These are phyloP conservation scores for Lentinula sp. DNA, from an alignment of 768 basidiomycete genomes.

Conservation along the genomic window DNA sequence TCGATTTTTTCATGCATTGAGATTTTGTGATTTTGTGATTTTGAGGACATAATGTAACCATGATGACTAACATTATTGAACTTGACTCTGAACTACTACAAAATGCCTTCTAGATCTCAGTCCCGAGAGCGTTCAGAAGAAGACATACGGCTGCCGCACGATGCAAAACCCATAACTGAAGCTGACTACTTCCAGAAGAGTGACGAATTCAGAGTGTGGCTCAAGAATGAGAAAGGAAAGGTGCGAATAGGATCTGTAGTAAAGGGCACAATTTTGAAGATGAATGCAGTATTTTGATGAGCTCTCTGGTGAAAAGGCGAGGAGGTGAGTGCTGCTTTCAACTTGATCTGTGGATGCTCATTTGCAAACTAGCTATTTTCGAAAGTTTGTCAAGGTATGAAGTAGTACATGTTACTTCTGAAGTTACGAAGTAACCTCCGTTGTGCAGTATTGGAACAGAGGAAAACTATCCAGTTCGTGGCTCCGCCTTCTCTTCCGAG, in stretches of 20 bases:
- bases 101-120: slow-evolving; percentile 26
- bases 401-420: background rate
- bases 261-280: background rate
- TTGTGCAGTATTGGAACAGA: slow-evolving; percentile 68
- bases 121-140: slow-evolving; percentile 25
- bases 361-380: slow-evolving; percentile 64
- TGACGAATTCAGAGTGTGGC: slow-evolving; percentile 76
- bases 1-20: no score
- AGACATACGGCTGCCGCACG: slow-evolving; percentile 40
- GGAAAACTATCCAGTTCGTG: slow-evolving; percentile 62
- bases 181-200: slow-evolving; percentile 88
- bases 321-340: slow-evolving; percentile 43
- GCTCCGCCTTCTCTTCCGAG: background rate
- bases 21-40: no score
- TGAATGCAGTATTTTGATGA: slow-evolving; percentile 74
- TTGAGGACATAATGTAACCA: no score
- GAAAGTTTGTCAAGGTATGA: slow-evolving; percentile 81
- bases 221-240: slow-evolving; percentile 3
- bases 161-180: slow-evolving; percentile 62
- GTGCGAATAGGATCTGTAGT: background rate
- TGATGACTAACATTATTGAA: background rate
- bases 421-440: background rate
- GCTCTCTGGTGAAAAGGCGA: slow-evolving; percentile 73
- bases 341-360: slow-evolving; percentile 21
- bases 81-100: background rate